Percentiles rank a stretch among this genome's conserved stretches.
phyloP scores from a whole-genome alignment of 345 rosid species.

The Conringia planisiliqua region DNA sequence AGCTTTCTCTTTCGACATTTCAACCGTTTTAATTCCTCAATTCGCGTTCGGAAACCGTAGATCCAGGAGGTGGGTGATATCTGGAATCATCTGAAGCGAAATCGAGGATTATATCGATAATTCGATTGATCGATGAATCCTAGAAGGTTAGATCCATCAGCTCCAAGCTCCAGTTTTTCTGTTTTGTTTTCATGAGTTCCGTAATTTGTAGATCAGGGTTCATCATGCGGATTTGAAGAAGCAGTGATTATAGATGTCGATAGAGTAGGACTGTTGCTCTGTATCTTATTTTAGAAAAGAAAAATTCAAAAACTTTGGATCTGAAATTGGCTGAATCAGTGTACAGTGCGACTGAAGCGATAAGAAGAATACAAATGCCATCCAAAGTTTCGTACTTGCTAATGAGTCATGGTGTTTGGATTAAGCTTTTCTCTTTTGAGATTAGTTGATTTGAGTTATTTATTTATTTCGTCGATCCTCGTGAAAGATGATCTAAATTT shows the following conservation, averaged over 20 bases:
- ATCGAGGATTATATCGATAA: neutral
- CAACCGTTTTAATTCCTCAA: neutral
- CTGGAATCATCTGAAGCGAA: slow-evolving; percentile 11
- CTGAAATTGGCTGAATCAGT: neutral
- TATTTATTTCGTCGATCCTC: neutral
- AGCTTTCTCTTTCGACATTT: slow-evolving; percentile 4
- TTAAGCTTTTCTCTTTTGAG: neutral
- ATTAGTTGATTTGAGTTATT: slow-evolving; percentile 1
- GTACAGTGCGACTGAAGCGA: neutral
- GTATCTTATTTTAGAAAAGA: too few species aligned
- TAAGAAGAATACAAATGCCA: neutral
- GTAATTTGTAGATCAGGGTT: slow-evolving; percentile 3
- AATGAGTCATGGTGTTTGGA: slow-evolving; percentile 1
- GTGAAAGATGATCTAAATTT: neutral
- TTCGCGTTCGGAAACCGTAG: slow-evolving; percentile 11
- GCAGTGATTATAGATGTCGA: neutral
- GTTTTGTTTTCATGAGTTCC: neutral
- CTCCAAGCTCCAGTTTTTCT: neutral
- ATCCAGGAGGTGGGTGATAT: slow-evolving; percentile 15
- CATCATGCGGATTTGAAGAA: slow-evolving; percentile 16
- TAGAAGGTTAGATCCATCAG: slow-evolving; percentile 45
- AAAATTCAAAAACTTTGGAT: neutral
- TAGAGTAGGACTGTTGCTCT: slow-evolving; percentile 7
- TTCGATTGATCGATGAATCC: slow-evolving; percentile 48
- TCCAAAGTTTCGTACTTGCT: neutral